A percentile compares a stretch with the other conserved stretches of the same genome.
phyloP scores from a whole-genome alignment of 1,284 basidiomycete genomes.

The Mrakiaceae sp. region DNA sequence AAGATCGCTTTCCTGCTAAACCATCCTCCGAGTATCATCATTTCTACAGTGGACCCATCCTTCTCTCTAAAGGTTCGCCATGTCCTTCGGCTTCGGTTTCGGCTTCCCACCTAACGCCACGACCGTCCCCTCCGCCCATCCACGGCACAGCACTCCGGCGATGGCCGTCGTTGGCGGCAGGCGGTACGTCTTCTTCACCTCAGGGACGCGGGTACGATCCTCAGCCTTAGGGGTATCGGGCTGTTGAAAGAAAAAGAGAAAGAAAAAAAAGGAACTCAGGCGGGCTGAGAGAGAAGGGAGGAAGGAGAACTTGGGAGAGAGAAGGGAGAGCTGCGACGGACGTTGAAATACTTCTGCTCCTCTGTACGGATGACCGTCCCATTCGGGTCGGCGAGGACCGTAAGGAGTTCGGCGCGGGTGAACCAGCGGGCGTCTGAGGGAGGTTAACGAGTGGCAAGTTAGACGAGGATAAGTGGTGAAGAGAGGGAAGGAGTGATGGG shows the following conservation, averaged over 20 bases:
- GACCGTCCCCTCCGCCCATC: conserved; percentile 49
- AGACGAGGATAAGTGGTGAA: background rate
- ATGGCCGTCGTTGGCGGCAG: conserved; percentile 59
- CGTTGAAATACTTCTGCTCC: conserved; percentile 42
- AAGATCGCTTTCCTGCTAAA: too few species aligned
- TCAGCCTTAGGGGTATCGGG: background rate
- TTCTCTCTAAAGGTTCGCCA: background rate
- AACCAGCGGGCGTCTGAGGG: conserved; percentile 74
- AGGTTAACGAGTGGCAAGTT: background rate
- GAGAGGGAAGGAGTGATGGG: too few species aligned
- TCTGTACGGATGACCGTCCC: conserved; percentile 46
- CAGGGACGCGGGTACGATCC: background rate
- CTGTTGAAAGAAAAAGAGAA: too few species aligned
- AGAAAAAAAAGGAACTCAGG: background rate
- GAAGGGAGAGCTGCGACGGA: background rate
- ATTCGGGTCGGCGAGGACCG: conserved; percentile 47
- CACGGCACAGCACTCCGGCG: conserved; percentile 54
- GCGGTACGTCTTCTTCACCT: conserved; percentile 34
- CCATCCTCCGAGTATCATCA: too few species aligned
- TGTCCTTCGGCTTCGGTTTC: background rate
- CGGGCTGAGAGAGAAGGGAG: background rate
- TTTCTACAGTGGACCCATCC: too few species aligned
- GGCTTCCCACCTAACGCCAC: background rate
- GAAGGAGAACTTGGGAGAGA: background rate
- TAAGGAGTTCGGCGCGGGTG: conserved; percentile 57